Base-by-base conservation (phyloP, 2,329 filamentous ascomycete genomes). In the Fusarium chuoi region DNA sequence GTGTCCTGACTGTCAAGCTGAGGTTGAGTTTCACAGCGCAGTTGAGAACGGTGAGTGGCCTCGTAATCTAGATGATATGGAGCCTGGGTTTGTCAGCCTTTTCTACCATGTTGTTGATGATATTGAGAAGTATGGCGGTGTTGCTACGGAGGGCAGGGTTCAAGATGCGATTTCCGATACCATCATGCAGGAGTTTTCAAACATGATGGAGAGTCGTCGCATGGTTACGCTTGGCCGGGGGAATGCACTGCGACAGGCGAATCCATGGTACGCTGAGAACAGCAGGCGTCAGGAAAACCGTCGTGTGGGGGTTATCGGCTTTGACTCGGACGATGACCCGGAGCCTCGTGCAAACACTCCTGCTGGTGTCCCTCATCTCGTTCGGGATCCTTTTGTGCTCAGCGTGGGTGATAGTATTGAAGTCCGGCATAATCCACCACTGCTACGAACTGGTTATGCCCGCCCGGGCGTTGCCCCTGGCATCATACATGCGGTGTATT, bases 1-100 rank as follows among this genome's bases (percentile, higher is more conserved):
- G 3, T 79, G 78, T 60, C 15, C 35, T 26, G 51, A 54, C 2
- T 79, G 78, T 41, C n/a, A 48, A 13, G 65, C 66, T 5, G 57
- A 46, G 7, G 11, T n/a, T 3, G 59, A 39, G 28, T 77, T 65
- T 41, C 44, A 45, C 15, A 9, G 6, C 12, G 15, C 14, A 7
- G 46, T 79, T 10, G 11, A 60, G 5, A 12, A 26, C 5, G 68
- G 72, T 24, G 42, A 65, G 35, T 75, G 52, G 66, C 75, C 71
- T 1, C 12, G 20, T 7, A 28, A 45, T 17, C 22, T 62, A 12
- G 26, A 20, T 20, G 36, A 68, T 2, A 35, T 75, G 4, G 72
- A 74, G 35, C 55, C 56, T 26, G 72, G 71, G 4, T 68, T 78
- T 22, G 68, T 68, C 15, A 38, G 28, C 13, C 24, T 79, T 7